Percentiles rank a stretch among this genome's conserved stretches.
Evolutionary conservation across 2,329 filamentous ascomycete genomes (phyloP).

Genomic region (Penicillium sp.): DNA sequence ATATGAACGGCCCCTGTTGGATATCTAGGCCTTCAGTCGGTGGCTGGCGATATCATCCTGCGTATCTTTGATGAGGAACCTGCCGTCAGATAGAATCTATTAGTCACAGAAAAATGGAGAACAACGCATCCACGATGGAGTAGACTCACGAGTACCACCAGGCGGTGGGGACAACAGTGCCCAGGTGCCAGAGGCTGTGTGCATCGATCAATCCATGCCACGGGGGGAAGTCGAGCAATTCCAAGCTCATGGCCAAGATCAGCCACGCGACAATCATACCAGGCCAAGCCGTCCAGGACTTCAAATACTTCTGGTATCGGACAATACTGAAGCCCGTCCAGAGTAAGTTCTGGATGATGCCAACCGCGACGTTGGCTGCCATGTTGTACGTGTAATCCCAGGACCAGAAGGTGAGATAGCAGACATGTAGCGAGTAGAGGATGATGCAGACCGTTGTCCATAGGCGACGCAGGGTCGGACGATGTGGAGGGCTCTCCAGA

Average conservation of each 20-base stretch:
- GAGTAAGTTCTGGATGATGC: constrained; percentile 77
- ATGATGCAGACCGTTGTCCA: constrained; percentile 76
- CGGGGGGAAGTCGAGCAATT: constrained; percentile 92
- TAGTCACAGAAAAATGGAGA: constrained; percentile 10
- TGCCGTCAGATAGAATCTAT: constrained; percentile 43
- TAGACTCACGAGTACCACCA: constrained; percentile 90
- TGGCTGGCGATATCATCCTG: constrained; percentile 77
- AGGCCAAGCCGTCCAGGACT: constrained; percentile 85
- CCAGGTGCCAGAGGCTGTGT: constrained; percentile 93
- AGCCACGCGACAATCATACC: constrained; percentile 91
- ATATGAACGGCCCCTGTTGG: neutral
- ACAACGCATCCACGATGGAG: neutral
- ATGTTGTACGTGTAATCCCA: constrained; percentile 99
- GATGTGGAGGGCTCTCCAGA: constrained; percentile 51
- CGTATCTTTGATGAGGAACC: constrained; percentile 85
- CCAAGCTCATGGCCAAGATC: constrained; percentile 90
- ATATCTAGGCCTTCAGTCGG: constrained; percentile 65
- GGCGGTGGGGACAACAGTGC: constrained; percentile 83
- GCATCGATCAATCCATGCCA: constrained; percentile 83
- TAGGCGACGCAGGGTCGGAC: constrained; percentile 63
- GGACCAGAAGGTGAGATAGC: constrained; percentile 79
- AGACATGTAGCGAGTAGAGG: constrained; percentile 77
- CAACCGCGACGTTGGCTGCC: constrained; percentile 85
- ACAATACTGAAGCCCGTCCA: constrained; percentile 84
- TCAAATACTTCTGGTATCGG: constrained; percentile 71